phyloP scores from a whole-genome alignment of 108 stramenopile species.

The Skeletonema costatum region DNA sequence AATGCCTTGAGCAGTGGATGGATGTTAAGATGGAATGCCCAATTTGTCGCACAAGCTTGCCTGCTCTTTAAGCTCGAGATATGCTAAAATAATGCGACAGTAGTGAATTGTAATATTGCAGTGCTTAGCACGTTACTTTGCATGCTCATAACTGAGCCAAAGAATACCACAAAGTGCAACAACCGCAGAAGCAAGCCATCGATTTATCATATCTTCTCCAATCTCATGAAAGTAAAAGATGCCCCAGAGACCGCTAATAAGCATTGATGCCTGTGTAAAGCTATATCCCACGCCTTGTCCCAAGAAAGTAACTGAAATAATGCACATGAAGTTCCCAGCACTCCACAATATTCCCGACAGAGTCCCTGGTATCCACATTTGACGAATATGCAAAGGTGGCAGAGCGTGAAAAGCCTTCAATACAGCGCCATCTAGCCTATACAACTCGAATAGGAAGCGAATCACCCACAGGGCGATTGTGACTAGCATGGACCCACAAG shows the following conservation, averaged over 20 bases:
- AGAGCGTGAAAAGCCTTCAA: constrained; percentile 46
- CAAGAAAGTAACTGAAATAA: constrained; percentile 32
- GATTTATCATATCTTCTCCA: constrained; percentile 19
- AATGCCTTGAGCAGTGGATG: constrained; percentile 96
- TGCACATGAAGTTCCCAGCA: constrained; percentile 36
- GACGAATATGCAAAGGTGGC: constrained; percentile 55
- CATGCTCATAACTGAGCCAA: constrained; percentile 27
- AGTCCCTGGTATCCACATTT: constrained; percentile 61
- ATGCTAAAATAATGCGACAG: not conserved
- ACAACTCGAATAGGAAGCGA: constrained; percentile 34
- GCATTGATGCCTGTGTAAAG: constrained; percentile 44
- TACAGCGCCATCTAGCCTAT: constrained; percentile 1
- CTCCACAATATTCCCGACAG: constrained; percentile 32
- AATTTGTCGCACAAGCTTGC: constrained; percentile 55
- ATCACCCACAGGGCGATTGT: constrained; percentile 51
- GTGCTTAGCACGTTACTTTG: not conserved
- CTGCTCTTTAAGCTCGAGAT: not conserved
- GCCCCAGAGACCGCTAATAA: constrained; percentile 47
- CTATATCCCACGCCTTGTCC: constrained; percentile 50
- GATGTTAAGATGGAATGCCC: constrained; percentile 97
- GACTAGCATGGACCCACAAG: constrained; percentile 53
- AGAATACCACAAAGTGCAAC: constrained; percentile 35
- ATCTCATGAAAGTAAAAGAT: constrained; percentile 46
- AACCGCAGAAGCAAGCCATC: constrained; percentile 29
- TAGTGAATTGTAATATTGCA: not conserved